Evolutionary conservation across 176 grass and related monocot genomes (phyloP).

Genomic region (Carex kokanica): DNA sequence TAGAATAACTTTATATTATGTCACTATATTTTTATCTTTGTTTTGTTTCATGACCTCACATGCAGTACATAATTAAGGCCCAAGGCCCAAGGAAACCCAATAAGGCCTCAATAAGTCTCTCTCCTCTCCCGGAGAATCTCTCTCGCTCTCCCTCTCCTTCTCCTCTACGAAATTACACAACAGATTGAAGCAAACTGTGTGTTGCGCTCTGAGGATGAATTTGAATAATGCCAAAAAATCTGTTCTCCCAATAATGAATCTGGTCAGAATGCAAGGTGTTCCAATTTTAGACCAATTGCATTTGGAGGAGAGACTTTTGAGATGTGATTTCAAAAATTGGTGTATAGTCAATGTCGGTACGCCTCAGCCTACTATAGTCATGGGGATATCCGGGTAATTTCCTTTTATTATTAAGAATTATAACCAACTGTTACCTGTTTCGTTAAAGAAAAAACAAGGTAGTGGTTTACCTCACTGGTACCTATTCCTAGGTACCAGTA

Average conservation of each 20-base stretch:
- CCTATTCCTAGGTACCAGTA: too few relatives aligned
- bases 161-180: background rate
- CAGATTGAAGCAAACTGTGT: background rate
- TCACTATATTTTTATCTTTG: too few relatives aligned
- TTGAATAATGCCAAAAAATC: constrained; percentile 5
- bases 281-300: constrained; percentile 64
- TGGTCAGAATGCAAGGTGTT: constrained; percentile 43
- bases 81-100: background rate
- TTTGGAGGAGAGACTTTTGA: constrained; percentile 72
- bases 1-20: too few relatives aligned
- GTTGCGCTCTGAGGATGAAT: background rate
- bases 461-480: too few relatives aligned
- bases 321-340: constrained; percentile 58
- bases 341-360: constrained; percentile 68
- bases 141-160: too few relatives aligned
- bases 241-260: constrained; percentile 47
- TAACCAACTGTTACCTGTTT: background rate
- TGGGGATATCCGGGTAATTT: constrained; percentile 76
- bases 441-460: too few relatives aligned
- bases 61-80: too few relatives aligned
- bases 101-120: background rate
- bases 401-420: background rate
- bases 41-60: too few relatives aligned
- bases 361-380: constrained; percentile 56
- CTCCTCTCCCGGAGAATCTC: too few relatives aligned